Evolutionary conservation across 306 rosid genomes (phyloP).

Genomic region (Quercus bicolor): DNA sequence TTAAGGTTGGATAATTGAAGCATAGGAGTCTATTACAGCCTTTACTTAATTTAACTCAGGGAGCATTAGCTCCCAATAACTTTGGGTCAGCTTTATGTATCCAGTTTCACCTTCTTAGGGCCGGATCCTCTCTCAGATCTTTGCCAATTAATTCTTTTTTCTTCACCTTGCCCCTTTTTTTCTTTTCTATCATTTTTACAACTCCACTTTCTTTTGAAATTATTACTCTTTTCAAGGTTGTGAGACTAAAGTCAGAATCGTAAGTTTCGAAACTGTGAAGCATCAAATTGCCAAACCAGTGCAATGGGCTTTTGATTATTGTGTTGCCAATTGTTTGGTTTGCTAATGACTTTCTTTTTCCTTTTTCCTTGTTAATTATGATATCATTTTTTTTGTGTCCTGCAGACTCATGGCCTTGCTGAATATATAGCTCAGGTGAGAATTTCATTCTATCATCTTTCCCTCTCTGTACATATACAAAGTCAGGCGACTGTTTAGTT

Average conservation of each 20-base stretch:
- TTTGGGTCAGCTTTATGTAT: slow-evolving; percentile 18
- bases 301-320: slow-evolving; percentile 14
- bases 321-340: not conserved
- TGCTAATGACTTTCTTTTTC: not conserved
- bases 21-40: slow-evolving; percentile 11
- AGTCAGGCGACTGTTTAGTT: not conserved
- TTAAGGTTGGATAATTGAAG: slow-evolving; percentile 6
- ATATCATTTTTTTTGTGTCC: slow-evolving; percentile 24
- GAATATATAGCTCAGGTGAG: slow-evolving; percentile 99
- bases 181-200: not conserved
- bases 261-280: not conserved
- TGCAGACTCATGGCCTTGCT: slow-evolving; percentile 91
- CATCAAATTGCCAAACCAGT: slow-evolving; percentile 6
- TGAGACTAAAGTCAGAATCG: not conserved
- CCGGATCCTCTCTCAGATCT: no score
- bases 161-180: not conserved
- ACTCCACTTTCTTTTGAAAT: not conserved
- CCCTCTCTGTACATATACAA: not conserved
- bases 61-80: not conserved
- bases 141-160: no score
- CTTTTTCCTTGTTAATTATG: slow-evolving; percentile 18
- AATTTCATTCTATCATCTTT: slow-evolving; percentile 14
- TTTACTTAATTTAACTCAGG: no score
- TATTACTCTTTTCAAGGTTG: not conserved
- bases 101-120: slow-evolving; percentile 4